A percentile compares a stretch with the other conserved stretches of the same genome.
Evolutionary conservation across 164 flowering plant genomes (phyloP).

Genomic region (Sedum album): DNA sequence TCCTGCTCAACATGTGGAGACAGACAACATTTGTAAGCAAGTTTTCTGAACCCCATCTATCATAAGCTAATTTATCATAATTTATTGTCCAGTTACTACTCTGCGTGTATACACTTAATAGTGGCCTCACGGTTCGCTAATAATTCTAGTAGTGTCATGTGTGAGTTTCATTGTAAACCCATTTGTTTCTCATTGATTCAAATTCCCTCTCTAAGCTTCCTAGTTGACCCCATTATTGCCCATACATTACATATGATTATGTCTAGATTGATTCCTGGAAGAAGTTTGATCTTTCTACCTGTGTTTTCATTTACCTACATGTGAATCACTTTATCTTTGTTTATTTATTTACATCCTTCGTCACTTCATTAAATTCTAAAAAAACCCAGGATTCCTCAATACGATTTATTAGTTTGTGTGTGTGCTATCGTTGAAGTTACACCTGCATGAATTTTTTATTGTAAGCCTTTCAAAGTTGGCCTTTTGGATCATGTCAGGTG

Average conservation of each 20-base stretch:
- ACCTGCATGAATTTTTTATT: background rate
- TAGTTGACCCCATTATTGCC: no score
- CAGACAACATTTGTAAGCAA: background rate
- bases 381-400: background rate
- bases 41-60: background rate
- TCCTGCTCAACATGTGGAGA: conserved; percentile 3
- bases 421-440: background rate
- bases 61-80: background rate
- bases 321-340: background rate
- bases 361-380: background rate
- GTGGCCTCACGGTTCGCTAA: no score
- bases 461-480: background rate
- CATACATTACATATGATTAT: background rate
- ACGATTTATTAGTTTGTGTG: background rate
- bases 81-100: background rate
- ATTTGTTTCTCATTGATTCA: background rate
- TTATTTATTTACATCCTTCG: no score
- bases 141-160: background rate
- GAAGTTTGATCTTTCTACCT: no score
- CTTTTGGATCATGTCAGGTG: background rate
- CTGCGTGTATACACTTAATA: background rate
- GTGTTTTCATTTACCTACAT: no score
- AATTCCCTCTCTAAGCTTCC: no score
- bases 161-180: background rate
- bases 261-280: background rate